Evolutionary conservation across 345 rosid species (phyloP), one percentile per base, ranked within the genome.

Genomic region (Gossypium arboreum): DNA sequence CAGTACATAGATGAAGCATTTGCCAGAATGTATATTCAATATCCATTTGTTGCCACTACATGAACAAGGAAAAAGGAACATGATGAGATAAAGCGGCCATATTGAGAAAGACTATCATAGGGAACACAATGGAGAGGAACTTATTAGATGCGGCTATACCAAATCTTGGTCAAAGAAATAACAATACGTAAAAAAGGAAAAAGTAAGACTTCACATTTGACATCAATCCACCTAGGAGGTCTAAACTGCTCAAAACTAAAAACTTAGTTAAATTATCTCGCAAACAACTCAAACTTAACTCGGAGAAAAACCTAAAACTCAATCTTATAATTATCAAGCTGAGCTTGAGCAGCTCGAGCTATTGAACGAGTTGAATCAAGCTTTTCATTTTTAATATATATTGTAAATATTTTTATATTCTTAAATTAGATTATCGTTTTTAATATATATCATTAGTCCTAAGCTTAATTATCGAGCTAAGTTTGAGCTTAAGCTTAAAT

Each of bases 31-130:
- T 90, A 85, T 93, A 96, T 69, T 96, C 99, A 75, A 93, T 82
- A 83, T 96, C 99, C 99, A 96, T 96, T 93, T 95, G 99, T 80
- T 89, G 98, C 99, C 99, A 95, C 99, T 95, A 78, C 76, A 90
- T 74, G 45, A 68, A 72, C 75, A 74, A 43, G 43, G 0, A 75
- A 71, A 50, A 75, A 18, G 52, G 59, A 77, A 75, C 63, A 65
- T 3, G 18, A 78, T 54, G 20, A 6, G 41, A 55, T 34, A 43
- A 71, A 59, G 60, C 18, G 3, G 12, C 51, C 44, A 47, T 57
- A 43, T 50, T 16, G 24, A 16, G 45, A 51, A 50, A 51, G 59
- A 51, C 52, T 24, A 12, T 50, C 16, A 15, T 9, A 44, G 15
- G 17, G 12, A 29, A 69, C 16, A 27, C 3, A 34, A 5, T 34